Evolutionary conservation across 768 basidiomycete genomes (phyloP).

Genomic region (Auricularia heimuer): DNA sequence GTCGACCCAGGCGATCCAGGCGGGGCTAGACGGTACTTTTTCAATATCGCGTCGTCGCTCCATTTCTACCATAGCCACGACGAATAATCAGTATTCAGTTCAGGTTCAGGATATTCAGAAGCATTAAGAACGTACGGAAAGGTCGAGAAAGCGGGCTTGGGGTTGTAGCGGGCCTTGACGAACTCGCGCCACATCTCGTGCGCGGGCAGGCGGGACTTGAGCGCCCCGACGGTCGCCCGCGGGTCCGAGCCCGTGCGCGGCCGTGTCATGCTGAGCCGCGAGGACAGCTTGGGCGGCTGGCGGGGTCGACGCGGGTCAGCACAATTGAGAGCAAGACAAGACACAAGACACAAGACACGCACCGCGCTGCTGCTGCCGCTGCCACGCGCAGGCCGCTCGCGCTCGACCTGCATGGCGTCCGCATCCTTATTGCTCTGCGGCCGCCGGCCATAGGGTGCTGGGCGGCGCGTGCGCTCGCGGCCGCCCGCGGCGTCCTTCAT

Average conservation of each 20-base stretch:
- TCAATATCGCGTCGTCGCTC: constrained; percentile 60
- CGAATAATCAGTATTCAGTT: neutral
- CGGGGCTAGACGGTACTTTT: constrained; percentile 56
- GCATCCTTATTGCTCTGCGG: neutral
- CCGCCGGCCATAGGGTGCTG: neutral
- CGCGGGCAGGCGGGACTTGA: constrained; percentile 22
- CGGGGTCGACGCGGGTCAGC: neutral
- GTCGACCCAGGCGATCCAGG: constrained; percentile 55
- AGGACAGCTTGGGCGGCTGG: neutral
- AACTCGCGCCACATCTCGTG: constrained; percentile 71
- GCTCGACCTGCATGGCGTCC: constrained; percentile 1
- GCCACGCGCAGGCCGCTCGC: neutral
- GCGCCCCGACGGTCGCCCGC: neutral
- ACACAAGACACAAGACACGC: neutral
- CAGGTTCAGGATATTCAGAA: neutral
- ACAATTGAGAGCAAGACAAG: neutral
- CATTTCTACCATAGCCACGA: constrained; percentile 48
- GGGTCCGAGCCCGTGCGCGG: neutral
- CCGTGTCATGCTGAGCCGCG: neutral
- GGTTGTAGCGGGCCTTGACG: constrained; percentile 63
- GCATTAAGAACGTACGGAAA: constrained; percentile 50
- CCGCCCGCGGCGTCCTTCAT: neutral
- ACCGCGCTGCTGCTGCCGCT: too few relatives aligned
- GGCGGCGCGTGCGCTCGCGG: neutral
- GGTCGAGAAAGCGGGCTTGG: constrained; percentile 61